These are phyloP conservation scores for Berberis vulgaris DNA, from an alignment of 164 flowering plant species.

Conservation along the genomic window DNA sequence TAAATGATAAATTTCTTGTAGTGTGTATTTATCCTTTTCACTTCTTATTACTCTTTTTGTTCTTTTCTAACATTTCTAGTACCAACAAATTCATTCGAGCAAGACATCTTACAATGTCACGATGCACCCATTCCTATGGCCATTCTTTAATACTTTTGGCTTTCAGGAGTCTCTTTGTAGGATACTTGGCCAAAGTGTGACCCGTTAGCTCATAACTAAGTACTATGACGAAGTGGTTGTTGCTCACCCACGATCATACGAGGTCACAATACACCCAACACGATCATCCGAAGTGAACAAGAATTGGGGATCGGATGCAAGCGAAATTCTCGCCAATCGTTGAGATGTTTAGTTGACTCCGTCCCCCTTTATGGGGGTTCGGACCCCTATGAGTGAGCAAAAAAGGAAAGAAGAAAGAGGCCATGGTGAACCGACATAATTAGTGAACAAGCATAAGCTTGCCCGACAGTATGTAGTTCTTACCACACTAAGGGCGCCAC, in stretches of 20 bases:
- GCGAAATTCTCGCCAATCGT: slow-evolving; percentile 11
- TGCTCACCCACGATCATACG: slow-evolving; percentile 10
- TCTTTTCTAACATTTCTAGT: slow-evolving; percentile 11
- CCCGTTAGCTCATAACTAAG: not conserved
- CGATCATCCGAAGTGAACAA: slow-evolving; percentile 7
- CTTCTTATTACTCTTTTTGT: slow-evolving; percentile 10
- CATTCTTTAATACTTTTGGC: slow-evolving; percentile 7
- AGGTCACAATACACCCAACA: slow-evolving; percentile 2
- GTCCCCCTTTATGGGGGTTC: slow-evolving; percentile 5
- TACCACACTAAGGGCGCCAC: too few relatives aligned
- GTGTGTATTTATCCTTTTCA: not conserved
- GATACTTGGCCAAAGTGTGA: slow-evolving; percentile 6
- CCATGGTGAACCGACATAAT: not conserved
- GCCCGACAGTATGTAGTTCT: not conserved
- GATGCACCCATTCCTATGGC: slow-evolving; percentile 16
- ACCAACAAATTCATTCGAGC: slow-evolving; percentile 12
- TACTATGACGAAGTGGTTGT: not conserved
- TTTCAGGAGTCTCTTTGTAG: slow-evolving; percentile 7
- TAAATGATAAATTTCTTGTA: too few relatives aligned
- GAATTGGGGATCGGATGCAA: slow-evolving; percentile 3
- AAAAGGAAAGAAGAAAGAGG: slow-evolving; percentile 5
- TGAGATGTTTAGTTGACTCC: slow-evolving; percentile 14
- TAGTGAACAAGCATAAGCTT: not conserved
- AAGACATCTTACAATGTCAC: slow-evolving; percentile 10
- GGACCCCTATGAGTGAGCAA: slow-evolving; percentile 3